Evolutionary conservation across 306 rosid species (phyloP), one percentile per base, ranked within the genome.

Genomic region (Lathyrus aphaca): DNA sequence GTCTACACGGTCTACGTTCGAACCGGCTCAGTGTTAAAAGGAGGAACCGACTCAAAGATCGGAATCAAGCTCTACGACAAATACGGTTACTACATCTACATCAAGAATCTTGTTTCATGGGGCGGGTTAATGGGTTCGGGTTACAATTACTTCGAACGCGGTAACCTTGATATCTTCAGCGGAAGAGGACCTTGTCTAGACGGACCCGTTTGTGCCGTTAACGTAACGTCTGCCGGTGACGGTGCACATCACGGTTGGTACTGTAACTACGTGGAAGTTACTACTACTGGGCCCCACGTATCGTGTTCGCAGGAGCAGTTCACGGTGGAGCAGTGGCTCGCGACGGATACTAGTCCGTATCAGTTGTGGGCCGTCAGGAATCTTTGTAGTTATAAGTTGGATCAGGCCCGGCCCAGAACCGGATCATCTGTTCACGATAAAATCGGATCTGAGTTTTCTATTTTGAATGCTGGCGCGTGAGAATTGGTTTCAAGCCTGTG

Each of bases 171-270:
- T 77, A 90, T 90, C 64, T 93, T 93, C 73, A 88, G 97, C 62
- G 94, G 92, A 18, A 76, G 84, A 1, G 97, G 82, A 1, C 90
- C 90, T 0, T 90, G 98, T 67, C 72, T 93, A 6, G 10, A 69
- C 13, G 79, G 64, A 7, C 89, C 94, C 6, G 77, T 90, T 38
- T 93, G 98, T 80, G 86, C 83, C 9, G 76, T 88, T 16, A 93
- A 88, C 54, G 82, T 93, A 1, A 90, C 96, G 1, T 90, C 98
- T 1, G 94, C 90, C 74, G 98, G 98, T 0, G 40, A 85, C 10
- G 90, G 96, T 0, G 1, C 76, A 2, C 84, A 87, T 73, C 98
- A 93, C 64, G 98, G 98, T 0, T 93, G 98, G 98, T 93, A 93
- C 82, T 75, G 80, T 45, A 93, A 90, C 79, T 90, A 93, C 80